Conservation (phyloP, 345 rosid species). For the Firmiana major region DNA sequence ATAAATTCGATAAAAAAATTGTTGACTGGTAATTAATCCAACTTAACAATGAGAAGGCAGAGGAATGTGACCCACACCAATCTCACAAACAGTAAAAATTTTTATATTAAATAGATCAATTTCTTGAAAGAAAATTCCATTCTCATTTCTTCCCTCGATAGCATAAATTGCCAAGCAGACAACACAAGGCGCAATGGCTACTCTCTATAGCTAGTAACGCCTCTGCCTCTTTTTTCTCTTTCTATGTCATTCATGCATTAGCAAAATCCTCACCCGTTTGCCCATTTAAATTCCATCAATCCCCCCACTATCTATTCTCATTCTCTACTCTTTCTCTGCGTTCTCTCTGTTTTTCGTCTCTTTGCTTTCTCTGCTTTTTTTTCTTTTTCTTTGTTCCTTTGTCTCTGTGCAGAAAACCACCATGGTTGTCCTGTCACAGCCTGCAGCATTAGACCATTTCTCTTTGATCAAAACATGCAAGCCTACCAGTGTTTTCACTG, state of each 20-base stretch:
- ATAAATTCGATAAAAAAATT: too few species aligned
- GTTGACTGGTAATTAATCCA: neutral
- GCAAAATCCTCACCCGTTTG: conserved; percentile 14
- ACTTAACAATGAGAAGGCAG: neutral
- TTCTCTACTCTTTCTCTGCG: neutral
- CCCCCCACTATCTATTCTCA: neutral
- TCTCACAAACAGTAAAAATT: too few species aligned
- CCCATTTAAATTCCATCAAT: conserved; percentile 9
- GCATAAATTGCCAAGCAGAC: conserved; percentile 26
- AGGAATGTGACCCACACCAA: neutral
- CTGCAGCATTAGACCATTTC: conserved; percentile 41
- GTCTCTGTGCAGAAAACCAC: conserved; percentile 9
- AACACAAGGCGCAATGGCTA: conserved; percentile 37
- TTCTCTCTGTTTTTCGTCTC: neutral
- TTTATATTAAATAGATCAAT: neutral
- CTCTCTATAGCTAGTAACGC: conserved; percentile 33
- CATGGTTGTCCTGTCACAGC: conserved; percentile 75
- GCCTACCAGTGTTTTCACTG: conserved; percentile 27
- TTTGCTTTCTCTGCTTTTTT: neutral
- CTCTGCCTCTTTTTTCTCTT: neutral
- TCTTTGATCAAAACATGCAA: conserved; percentile 58
- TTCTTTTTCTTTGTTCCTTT: neutral
- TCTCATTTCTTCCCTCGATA: conserved; percentile 15
- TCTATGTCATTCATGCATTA: conserved; percentile 16
- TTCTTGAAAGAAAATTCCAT: neutral